Percentiles rank a stretch among this genome's conserved stretches.
Evolutionary conservation across 2,329 filamentous ascomycete species (phyloP).

Genomic region (Gyromitra esculenta): DNA sequence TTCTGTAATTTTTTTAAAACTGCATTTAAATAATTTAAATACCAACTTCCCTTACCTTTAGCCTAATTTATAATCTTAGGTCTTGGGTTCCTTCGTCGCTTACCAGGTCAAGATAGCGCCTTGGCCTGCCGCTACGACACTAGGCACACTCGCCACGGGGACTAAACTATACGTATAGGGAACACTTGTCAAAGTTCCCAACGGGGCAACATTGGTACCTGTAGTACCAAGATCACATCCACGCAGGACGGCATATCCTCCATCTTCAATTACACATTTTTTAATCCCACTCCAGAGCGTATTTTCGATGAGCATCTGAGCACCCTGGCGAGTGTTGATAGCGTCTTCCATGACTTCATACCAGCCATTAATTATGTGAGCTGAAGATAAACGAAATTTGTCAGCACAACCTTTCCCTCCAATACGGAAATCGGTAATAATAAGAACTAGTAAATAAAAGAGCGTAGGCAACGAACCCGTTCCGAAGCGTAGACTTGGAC

Average conservation of each 20-base stretch:
- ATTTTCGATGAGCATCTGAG: conserved; percentile 69
- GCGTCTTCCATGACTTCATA: conserved; percentile 64
- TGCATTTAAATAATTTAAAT: no score
- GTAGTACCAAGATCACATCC: conserved; percentile 64
- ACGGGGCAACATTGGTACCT: conserved; percentile 64
- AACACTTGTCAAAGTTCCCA: conserved; percentile 65
- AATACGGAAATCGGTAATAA: no score
- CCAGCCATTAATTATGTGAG: conserved; percentile 52
- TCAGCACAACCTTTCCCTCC: neutral
- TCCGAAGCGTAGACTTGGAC: conserved; percentile 72
- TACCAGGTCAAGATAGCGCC: conserved; percentile 34
- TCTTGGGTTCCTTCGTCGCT: no score
- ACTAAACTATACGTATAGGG: conserved; percentile 64
- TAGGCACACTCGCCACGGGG: conserved; percentile 15
- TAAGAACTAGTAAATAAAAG: no score
- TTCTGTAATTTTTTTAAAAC: no score
- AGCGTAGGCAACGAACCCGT: conserved; percentile 57
- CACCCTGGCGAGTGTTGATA: conserved; percentile 68
- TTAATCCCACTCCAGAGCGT: conserved; percentile 64
- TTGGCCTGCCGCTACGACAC: conserved; percentile 34
- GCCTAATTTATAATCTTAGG: no score
- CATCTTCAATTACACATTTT: conserved; percentile 58
- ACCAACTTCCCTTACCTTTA: no score
- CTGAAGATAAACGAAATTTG: neutral
- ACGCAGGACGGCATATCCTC: conserved; percentile 60